A percentile compares a stretch with the other conserved stretches of the same genome.
These are phyloP conservation scores for Cocos nucifera DNA, from an alignment of 176 grass and related monocot genomes.

Conservation along the genomic window DNA sequence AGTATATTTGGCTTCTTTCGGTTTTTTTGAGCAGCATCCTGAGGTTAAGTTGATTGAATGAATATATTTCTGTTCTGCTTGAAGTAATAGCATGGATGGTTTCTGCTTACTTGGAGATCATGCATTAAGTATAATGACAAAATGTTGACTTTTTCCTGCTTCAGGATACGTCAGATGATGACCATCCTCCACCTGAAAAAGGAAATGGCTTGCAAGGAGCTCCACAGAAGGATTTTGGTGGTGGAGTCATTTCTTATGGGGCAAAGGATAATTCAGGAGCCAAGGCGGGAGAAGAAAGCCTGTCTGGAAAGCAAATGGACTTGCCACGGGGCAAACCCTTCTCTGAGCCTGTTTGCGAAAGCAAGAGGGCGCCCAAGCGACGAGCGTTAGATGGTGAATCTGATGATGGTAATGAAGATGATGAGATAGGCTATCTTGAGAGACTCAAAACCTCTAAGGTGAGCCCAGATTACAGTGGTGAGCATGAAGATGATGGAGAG, in stretches of 20 bases:
- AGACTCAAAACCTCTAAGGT: constrained; percentile 27
- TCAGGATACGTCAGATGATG: constrained; percentile 1
- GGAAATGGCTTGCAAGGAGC: constrained; percentile 26
- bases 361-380: constrained; percentile 60
- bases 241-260: constrained; percentile 19
- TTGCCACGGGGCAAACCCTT: constrained; percentile 17
- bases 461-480: constrained; percentile 3
- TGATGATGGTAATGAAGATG: constrained; percentile 25
- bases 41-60: too few relatives aligned
- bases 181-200: constrained; percentile 18
- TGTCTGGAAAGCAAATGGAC: constrained; percentile 23
- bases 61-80: too few relatives aligned
- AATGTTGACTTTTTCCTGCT: constrained; percentile 5
- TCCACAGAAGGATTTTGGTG: constrained; percentile 26
- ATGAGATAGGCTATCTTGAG: constrained; percentile 30
- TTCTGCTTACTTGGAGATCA: too few relatives aligned
- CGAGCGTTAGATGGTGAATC: constrained; percentile 32
- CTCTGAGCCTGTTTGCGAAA: constrained; percentile 61
- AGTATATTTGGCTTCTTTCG: too few relatives aligned
- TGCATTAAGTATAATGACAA: too few relatives aligned
- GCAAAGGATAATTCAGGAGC: constrained; percentile 30
- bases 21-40: too few relatives aligned
- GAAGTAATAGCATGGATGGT: too few relatives aligned
- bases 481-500: constrained; percentile 28
- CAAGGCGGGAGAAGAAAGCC: constrained; percentile 25